phyloP scores from a whole-genome alignment of 805 yeast genomes.

The Cyberlindnera mississippiensis region DNA sequence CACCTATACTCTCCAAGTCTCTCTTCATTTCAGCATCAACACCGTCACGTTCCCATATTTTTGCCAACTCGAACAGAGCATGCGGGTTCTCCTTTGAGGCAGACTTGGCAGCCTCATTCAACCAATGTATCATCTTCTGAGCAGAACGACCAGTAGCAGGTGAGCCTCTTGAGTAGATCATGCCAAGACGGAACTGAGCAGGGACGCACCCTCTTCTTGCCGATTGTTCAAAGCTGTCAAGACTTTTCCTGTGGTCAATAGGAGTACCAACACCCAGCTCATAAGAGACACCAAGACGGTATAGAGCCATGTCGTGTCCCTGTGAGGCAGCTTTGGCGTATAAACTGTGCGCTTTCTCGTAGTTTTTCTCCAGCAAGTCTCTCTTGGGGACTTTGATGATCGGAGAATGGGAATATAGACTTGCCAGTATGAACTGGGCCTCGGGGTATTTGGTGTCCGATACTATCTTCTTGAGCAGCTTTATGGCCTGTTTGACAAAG shows the following conservation, averaged over 20 bases:
- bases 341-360: conserved; percentile 54
- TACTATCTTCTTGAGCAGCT: conserved; percentile 54
- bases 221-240: conserved; percentile 52
- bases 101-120: conserved; percentile 42
- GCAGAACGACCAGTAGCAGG: conserved; percentile 38
- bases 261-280: conserved; percentile 60
- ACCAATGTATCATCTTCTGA: conserved; percentile 46
- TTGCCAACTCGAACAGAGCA: conserved; percentile 55
- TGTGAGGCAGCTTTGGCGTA: conserved; percentile 57
- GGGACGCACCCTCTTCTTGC: conserved; percentile 59
- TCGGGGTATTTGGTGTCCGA: conserved; percentile 47
- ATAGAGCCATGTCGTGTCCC: conserved; percentile 57
- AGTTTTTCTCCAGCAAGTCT: conserved; percentile 50
- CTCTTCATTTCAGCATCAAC: not conserved
- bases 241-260: conserved; percentile 43
- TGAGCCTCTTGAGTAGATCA: conserved; percentile 51
- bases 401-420: conserved; percentile 55
- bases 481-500: conserved; percentile 54
- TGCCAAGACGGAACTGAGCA: conserved; percentile 73
- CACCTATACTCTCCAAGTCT: conserved; percentile 30
- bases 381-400: conserved; percentile 40
- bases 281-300: conserved; percentile 65
- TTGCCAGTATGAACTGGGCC: conserved; percentile 57
- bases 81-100: conserved; percentile 47
- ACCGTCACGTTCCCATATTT: conserved; percentile 44